These are phyloP conservation scores for Thraustochytrium sp. DNA, from an alignment of 352 stramenopile genomes.

Conservation along the genomic window DNA sequence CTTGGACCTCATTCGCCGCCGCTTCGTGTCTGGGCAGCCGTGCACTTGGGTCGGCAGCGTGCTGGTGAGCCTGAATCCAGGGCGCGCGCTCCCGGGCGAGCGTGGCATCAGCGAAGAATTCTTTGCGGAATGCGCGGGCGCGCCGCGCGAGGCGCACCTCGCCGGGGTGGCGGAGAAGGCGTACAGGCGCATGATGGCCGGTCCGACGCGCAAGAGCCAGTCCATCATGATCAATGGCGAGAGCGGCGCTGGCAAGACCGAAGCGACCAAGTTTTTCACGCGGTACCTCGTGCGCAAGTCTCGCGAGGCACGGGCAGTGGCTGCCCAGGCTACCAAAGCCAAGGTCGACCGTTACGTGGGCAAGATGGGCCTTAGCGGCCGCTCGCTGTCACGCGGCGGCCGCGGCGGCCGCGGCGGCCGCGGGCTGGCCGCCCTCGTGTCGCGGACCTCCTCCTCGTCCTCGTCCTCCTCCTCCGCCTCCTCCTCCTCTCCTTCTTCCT, in stretches of 20 bases:
- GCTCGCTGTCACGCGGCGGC: neutral
- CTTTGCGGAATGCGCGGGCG: neutral
- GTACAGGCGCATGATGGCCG: slow-evolving; percentile 67
- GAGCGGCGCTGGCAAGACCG: slow-evolving; percentile 89
- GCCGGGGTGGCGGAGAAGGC: slow-evolving; percentile 80
- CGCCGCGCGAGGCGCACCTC: slow-evolving; percentile 62
- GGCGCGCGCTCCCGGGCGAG: slow-evolving; percentile 50
- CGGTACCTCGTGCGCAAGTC: slow-evolving; percentile 84
- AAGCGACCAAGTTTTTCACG: slow-evolving; percentile 92
- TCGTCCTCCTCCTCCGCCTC: too few relatives aligned
- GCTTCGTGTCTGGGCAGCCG: slow-evolving; percentile 52
- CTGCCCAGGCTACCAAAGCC: neutral
- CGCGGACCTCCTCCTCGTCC: slow-evolving; percentile 44
- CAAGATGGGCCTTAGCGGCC: slow-evolving; percentile 14
- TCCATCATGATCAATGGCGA: slow-evolving; percentile 87
- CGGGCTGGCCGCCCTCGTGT: neutral
- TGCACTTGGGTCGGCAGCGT: slow-evolving; percentile 66
- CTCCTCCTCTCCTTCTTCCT: neutral
- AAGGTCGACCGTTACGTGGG: slow-evolving; percentile 36
- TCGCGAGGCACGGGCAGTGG: slow-evolving; percentile 45
- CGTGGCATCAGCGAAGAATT: slow-evolving; percentile 36
- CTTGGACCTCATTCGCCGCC: neutral
- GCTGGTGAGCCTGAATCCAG: slow-evolving; percentile 65
- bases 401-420: neutral
- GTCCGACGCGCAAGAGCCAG: slow-evolving; percentile 64